These are phyloP conservation scores for Gleditsia sinensis DNA, from an alignment of 306 rosid species.

Conservation along the genomic window DNA sequence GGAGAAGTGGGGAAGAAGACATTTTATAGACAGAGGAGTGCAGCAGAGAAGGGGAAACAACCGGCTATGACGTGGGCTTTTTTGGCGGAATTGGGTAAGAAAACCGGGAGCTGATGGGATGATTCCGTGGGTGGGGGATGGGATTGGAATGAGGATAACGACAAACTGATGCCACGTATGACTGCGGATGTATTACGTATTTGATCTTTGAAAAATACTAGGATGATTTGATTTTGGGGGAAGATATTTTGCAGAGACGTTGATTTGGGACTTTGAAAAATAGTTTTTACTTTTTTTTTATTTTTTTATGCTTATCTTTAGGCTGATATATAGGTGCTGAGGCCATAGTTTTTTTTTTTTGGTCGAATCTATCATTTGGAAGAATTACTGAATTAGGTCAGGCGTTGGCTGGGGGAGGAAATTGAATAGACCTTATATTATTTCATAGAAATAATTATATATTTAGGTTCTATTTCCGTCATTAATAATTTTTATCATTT, in stretches of 20 bases:
- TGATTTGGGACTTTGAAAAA: too few relatives aligned
- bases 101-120: neutral
- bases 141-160: neutral
- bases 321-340: too few relatives aligned
- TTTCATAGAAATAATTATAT: too few relatives aligned
- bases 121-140: neutral
- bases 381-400: too few relatives aligned
- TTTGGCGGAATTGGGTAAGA: neutral
- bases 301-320: too few relatives aligned
- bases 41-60: constrained; percentile 25
- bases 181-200: neutral
- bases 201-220: neutral
- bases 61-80: constrained; percentile 26
- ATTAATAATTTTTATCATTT: too few relatives aligned
- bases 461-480: too few relatives aligned
- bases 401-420: too few relatives aligned
- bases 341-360: too few relatives aligned
- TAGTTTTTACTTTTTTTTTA: too few relatives aligned
- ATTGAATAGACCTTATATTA: too few relatives aligned
- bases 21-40: neutral
- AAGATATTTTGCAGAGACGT: neutral
- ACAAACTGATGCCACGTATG: neutral
- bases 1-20: neutral
- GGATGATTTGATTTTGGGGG: neutral
- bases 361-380: too few relatives aligned